Base-by-base conservation (phyloP, 2,329 filamentous ascomycete genomes). In the Alternaria postmessia region DNA sequence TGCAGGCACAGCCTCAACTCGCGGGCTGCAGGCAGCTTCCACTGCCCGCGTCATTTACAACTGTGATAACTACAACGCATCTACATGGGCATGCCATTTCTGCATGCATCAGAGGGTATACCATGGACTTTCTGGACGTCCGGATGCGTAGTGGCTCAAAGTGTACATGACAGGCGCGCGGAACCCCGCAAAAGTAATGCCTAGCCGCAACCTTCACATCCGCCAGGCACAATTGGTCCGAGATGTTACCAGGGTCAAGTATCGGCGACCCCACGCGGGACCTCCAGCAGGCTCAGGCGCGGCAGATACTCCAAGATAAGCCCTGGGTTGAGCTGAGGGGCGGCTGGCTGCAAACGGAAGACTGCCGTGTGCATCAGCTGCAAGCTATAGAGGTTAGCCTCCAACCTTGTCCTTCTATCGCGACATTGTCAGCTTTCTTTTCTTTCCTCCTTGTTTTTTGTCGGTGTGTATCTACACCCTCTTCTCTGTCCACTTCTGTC, bases 341-440 rank as follows among this genome's bases (percentile, higher is more conserved):
- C 12, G 20, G 39, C 11, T 42, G 36, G 44, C 57, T 55, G 51
- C 44, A 34, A 58, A 44, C 43, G 16, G 42, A 38, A 20, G 30
- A 52, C 46, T 55, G 39, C 38, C 60, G 48, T 44, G 53, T 41
- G 48, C 46, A 36, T 55, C 57, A 61, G 61, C 54, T 57, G 49
- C 54, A 26, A 18, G 53, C 44, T 61, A 52, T 48, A 41, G 42
- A 59, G 51, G 32, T 56, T 61, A 61, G 54, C 48, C 48, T 46
- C 48, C 47, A 30, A 43, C 16, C 20, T 42, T 32, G 53, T 28
- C 36, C 34, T 38, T 47, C 16, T 14, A 51, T 54, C 22, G 51
- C 16, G 41, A 54, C 44, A 28, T 24, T 20, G 41, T 53, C 53
- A 61, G 55, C 44, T 54, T 34, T 54, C 34, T 44, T 53, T 43